phyloP scores from a whole-genome alignment of 2,329 filamentous ascomycete species.

The Aspergillus brunneoviolaceus region DNA sequence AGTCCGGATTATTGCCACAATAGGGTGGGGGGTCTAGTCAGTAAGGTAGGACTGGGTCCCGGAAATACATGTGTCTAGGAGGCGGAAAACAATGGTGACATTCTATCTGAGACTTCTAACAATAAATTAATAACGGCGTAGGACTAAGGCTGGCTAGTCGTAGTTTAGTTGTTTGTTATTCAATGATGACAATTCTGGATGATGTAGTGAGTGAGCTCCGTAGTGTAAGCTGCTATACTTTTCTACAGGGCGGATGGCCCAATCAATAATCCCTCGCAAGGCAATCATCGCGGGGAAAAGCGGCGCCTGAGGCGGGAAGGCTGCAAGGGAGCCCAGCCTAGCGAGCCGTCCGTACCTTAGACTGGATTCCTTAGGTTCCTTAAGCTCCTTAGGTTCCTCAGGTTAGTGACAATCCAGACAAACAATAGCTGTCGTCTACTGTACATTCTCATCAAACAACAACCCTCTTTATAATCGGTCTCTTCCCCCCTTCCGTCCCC shows the following conservation, averaged over 20 bases:
- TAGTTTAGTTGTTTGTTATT: no score
- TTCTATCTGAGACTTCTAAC: not conserved
- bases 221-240: no score
- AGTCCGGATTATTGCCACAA: not conserved
- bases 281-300: not conserved
- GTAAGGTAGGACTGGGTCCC: no score
- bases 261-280: not conserved
- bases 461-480: not conserved
- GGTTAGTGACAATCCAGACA: no score
- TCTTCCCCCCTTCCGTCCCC: not conserved
- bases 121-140: not conserved
- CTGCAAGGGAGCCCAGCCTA: not conserved
- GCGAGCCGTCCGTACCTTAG: no score
- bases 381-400: no score
- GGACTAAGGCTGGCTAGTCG: not conserved
- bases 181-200: not conserved
- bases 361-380: no score
- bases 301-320: not conserved
- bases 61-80: no score
- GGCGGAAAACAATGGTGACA: not conserved
- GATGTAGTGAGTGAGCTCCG: not conserved
- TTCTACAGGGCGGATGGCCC: no score
- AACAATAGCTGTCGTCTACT: no score
- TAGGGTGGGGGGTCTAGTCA: no score
- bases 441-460: not conserved